These are phyloP conservation scores for Plenodomus lindquistii DNA, from an alignment of 2,329 filamentous ascomycete species.

Conservation along the genomic window DNA sequence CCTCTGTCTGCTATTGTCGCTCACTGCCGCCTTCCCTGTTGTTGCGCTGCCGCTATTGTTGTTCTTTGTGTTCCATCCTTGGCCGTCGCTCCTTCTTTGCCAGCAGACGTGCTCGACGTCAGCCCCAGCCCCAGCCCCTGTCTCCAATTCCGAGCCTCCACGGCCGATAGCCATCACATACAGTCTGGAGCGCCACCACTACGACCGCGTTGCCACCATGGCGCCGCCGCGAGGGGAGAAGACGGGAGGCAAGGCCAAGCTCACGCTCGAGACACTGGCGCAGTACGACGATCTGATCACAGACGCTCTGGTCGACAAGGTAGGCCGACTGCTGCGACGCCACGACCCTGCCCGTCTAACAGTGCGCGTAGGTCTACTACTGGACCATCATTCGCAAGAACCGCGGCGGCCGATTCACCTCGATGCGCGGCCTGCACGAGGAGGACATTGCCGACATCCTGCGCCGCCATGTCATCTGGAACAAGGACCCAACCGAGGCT, in stretches of 20 bases:
- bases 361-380: conserved; percentile 74
- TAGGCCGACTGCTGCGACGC: conserved; percentile 52
- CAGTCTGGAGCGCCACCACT: not conserved
- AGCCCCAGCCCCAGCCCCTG: conserved; percentile 8
- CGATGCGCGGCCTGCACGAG: conserved; percentile 76
- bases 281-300: conserved; percentile 96
- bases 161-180: conserved; percentile 6
- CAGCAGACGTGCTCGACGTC: conserved; percentile 39
- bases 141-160: conserved; percentile 3
- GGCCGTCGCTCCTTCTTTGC: conserved; percentile 20
- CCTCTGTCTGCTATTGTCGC: conserved; percentile 14
- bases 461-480: conserved; percentile 69
- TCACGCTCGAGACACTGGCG: conserved; percentile 85
- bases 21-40: conserved; percentile 14
- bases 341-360: conserved; percentile 10
- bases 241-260: conserved; percentile 59
- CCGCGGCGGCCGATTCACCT: conserved; percentile 77
- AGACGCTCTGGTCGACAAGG: conserved; percentile 92
- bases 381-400: conserved; percentile 98
- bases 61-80: conserved; percentile 13
- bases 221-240: conserved; percentile 49
- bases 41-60: conserved; percentile 11
- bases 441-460: conserved; percentile 65
- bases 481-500: conserved; percentile 71
- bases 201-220: conserved; percentile 32